Conservation (phyloP, 371 early-diverging fungal genomes). For the Mucor irregularis region DNA sequence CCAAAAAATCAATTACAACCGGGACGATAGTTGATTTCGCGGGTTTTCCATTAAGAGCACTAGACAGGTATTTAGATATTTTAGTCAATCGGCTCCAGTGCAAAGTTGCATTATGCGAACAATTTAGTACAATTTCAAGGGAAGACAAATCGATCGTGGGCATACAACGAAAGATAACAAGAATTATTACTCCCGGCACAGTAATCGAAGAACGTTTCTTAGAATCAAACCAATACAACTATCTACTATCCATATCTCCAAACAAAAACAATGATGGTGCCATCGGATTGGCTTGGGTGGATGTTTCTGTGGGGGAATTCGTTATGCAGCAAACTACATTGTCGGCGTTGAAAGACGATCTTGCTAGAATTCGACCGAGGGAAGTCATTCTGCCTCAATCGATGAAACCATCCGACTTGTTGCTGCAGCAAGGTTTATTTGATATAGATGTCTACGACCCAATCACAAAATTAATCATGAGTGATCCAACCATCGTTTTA, state of each 20-base stretch:
- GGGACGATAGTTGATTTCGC: slow-evolving; percentile 63
- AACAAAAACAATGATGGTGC: slow-evolving; percentile 7
- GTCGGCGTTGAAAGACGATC: slow-evolving; percentile 58
- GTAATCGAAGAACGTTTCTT: slow-evolving; percentile 74
- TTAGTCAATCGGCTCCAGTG: slow-evolving; percentile 69
- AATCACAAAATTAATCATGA: slow-evolving; percentile 14
- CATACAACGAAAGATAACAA: slow-evolving; percentile 68
- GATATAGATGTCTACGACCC: slow-evolving; percentile 20
- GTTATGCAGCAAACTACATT: slow-evolving; percentile 58
- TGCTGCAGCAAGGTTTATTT: slow-evolving; percentile 12
- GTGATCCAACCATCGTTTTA: slow-evolving; percentile 19
- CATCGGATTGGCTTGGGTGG: slow-evolving; percentile 87
- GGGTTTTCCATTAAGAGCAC: slow-evolving; percentile 72
- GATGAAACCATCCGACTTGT: slow-evolving; percentile 12
- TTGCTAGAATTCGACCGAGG: slow-evolving; percentile 82
- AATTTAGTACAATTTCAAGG: slow-evolving; percentile 55
- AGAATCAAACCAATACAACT: slow-evolving; percentile 65
- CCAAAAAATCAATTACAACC: slow-evolving; percentile 47
- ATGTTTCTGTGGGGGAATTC: slow-evolving; percentile 92
- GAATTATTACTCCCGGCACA: slow-evolving; percentile 91
- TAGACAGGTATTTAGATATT: slow-evolving; percentile 78
- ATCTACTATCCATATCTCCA: slow-evolving; percentile 58
- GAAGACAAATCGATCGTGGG: slow-evolving; percentile 40
- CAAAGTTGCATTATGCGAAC: slow-evolving; percentile 88
- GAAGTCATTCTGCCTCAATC: slow-evolving; percentile 72